A percentile compares a stretch with the other conserved stretches of the same genome.
These are phyloP conservation scores for Clohesyomyces aquaticus DNA, from an alignment of 495 filamentous ascomycete genomes.

Conservation along the genomic window DNA sequence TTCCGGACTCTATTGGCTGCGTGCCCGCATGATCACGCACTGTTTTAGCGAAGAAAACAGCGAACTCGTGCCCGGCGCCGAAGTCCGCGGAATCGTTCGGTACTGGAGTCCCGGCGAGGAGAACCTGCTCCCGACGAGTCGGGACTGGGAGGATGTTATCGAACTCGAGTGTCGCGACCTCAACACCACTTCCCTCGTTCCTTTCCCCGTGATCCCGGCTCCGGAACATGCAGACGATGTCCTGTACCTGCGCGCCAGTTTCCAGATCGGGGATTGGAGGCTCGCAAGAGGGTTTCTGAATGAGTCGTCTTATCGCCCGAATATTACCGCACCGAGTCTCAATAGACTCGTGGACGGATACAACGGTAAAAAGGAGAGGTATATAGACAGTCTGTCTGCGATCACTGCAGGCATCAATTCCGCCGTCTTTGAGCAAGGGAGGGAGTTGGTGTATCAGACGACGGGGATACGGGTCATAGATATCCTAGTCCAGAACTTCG, in stretches of 20 bases:
- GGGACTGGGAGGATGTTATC: constrained; percentile 48
- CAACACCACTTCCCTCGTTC: constrained; percentile 48
- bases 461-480: constrained; percentile 40
- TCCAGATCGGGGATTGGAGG: constrained; percentile 60
- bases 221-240: constrained; percentile 52
- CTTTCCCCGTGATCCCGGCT: constrained; percentile 48
- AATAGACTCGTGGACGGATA: constrained; percentile 48
- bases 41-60: constrained; percentile 56
- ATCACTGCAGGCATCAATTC: constrained; percentile 36
- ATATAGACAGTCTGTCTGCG: constrained; percentile 1
- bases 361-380: constrained; percentile 4
- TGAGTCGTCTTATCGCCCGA: constrained; percentile 56
- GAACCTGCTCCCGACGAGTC: constrained; percentile 40
- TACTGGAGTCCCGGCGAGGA: constrained; percentile 27
- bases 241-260: constrained; percentile 56
- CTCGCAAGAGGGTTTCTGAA: constrained; percentile 61
- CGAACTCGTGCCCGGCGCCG: constrained; percentile 33
- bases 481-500: constrained; percentile 45
- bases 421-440: constrained; percentile 32
- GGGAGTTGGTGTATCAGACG: constrained; percentile 43
- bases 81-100: constrained; percentile 41
- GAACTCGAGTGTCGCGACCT: constrained; percentile 54
- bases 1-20: constrained; percentile 58
- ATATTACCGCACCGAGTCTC: constrained; percentile 49
- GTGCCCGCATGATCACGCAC: constrained; percentile 59